Evolutionary conservation across 345 rosid species (phyloP), one percentile per base, ranked within the genome.

Genomic region (Carallia brachiata): DNA sequence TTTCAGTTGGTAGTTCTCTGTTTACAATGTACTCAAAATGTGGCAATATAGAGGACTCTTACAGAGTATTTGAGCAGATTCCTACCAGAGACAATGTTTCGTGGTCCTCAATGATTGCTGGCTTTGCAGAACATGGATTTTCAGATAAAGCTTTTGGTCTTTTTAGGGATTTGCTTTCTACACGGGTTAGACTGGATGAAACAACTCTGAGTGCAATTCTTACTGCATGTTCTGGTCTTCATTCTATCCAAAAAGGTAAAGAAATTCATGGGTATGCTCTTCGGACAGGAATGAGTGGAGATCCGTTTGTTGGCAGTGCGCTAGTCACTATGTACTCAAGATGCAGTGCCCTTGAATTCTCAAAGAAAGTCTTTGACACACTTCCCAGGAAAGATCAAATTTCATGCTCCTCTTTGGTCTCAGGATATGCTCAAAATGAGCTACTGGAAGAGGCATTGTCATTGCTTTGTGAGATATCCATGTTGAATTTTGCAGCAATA

Each of bases 61-160:
- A 76, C 70, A 79, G 84, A 72, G 77, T 92, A 40, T 92, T 89
- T 71, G 69, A 73, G 76, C 77, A 77, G 59, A 89, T 89, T 66
- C 78, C 79, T 68, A 69, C 76, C 56, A 85, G 78, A 72, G 96
- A 92, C 82, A 80, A 81, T 73, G 79, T 86, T 68, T 86, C 88
- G 63, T 86, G 91, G 88, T 77, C 93, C 69, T 92, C 97, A 53
- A 92, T 89, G 93, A 89, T 92, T 47, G 77, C 87, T 61, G 96
- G 93, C 50, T 83, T 82, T 70, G 77, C 72, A 58, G 90, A 92
- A 72, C 84, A 88, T 75, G 84, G 88, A 72, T 70, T 19, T 71
- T 69, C 74, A 66, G 70, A 78, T 57, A 70, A 77, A 69, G 93
- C 96, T 62, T 30, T 86, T 73, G 73, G 64, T 40, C 76, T 89